phyloP scores from a whole-genome alignment of 2,329 filamentous ascomycete genomes.

The Verticillium nubilum region DNA sequence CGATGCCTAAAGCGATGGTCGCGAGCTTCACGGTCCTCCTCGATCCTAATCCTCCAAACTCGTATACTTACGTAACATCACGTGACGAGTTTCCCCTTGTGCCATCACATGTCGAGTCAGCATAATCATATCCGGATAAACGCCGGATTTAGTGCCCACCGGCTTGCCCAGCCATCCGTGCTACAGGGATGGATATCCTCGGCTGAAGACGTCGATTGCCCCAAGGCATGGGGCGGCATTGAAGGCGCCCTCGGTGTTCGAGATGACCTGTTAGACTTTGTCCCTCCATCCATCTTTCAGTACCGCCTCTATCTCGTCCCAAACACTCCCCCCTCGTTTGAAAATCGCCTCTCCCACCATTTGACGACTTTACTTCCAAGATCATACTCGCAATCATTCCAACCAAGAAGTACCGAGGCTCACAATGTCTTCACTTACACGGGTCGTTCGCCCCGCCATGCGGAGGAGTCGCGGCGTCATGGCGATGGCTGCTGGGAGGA shows the following conservation, averaged over 20 bases:
- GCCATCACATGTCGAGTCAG: not conserved
- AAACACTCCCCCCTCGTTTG: not conserved
- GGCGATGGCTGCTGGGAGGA: constrained; percentile 18
- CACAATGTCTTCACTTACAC: constrained; percentile 42
- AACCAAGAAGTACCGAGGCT: constrained; percentile 17
- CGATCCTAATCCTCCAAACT: not conserved
- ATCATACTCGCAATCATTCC: not conserved
- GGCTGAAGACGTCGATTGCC: constrained; percentile 4
- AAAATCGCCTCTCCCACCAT: not conserved
- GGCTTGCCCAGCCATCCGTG: not conserved
- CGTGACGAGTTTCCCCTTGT: not conserved
- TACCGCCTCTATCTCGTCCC: not conserved
- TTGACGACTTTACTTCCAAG: not conserved
- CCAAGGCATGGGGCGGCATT: not conserved
- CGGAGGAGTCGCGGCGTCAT: constrained; percentile 33
- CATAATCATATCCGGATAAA: not conserved
- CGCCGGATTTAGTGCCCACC: not conserved
- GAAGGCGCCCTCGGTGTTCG: not conserved
- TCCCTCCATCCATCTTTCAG: not conserved
- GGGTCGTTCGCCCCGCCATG: constrained; percentile 46
- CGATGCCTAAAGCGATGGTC: not conserved
- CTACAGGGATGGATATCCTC: constrained; percentile 18
- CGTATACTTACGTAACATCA: not conserved
- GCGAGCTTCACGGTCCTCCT: not conserved
- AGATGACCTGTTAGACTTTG: not conserved